A percentile compares a stretch with the other conserved stretches of the same genome.
Evolutionary conservation across 768 basidiomycete genomes (phyloP).

Genomic region (Boletus rex-veris): DNA sequence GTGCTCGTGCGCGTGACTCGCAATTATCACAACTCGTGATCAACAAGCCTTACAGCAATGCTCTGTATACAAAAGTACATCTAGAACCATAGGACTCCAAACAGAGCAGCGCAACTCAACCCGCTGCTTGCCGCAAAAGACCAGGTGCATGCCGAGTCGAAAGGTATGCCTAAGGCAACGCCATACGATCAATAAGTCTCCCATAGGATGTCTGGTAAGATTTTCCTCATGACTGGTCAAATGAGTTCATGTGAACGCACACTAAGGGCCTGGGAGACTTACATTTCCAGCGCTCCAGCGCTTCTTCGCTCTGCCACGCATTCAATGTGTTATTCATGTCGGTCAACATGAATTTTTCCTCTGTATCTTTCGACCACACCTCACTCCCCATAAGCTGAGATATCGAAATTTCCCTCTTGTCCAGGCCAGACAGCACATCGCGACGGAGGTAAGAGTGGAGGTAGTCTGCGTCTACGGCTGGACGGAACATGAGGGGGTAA

Average conservation of each 20-base stretch:
- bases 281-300: conserved; percentile 75
- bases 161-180: neutral
- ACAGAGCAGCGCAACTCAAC: neutral
- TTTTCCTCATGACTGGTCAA: conserved; percentile 67
- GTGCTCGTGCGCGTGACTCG: no score
- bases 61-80: no score
- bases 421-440: conserved; percentile 51
- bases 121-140: no score
- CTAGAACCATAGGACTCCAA: neutral
- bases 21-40: no score
- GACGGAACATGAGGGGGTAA: conserved; percentile 56
- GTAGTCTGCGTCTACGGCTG: conserved; percentile 53
- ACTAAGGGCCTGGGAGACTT: conserved; percentile 25
- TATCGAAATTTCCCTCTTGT: conserved; percentile 52
- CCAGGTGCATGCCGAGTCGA: no score
- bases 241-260: conserved; percentile 3
- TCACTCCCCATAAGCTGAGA: conserved; percentile 33
- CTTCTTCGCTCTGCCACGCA: conserved; percentile 61
- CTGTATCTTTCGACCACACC: conserved; percentile 26
- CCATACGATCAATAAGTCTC: conserved; percentile 57
- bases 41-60: no score
- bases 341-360: conserved; percentile 52
- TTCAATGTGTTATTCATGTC: conserved; percentile 63
- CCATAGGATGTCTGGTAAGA: conserved; percentile 72
- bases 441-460: conserved; percentile 66